Evolutionary conservation across 1,139 yeast genomes (phyloP).

Genomic region (Pichia sp.): DNA sequence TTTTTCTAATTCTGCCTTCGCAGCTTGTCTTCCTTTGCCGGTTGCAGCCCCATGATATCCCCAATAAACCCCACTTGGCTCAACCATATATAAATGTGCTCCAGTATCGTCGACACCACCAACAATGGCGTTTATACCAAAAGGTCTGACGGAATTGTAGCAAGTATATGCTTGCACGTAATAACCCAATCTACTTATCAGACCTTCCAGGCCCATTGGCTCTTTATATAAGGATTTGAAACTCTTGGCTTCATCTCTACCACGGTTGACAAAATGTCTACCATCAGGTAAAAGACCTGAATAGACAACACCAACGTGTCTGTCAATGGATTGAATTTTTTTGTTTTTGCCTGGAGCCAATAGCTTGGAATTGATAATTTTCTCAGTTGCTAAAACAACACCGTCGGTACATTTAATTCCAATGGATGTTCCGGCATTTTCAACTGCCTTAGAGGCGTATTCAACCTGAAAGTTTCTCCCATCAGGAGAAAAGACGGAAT

Average conservation of each 20-base stretch:
- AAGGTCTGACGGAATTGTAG: conserved; percentile 95
- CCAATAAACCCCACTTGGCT: conserved; percentile 96
- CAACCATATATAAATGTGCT: conserved; percentile 91
- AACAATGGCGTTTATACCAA: conserved; percentile 85
- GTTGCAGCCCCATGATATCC: conserved; percentile 97
- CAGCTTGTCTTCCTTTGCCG: conserved; percentile 96
- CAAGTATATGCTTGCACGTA: conserved; percentile 95
- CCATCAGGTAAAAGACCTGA: conserved; percentile 97
- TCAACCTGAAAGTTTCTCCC: conserved; percentile 99
- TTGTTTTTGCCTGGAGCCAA: conserved; percentile 84
- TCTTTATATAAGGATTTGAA: conserved; percentile 74
- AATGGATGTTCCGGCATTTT: conserved; percentile 91
- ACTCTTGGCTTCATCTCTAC: conserved; percentile 82
- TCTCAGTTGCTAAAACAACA: conserved; percentile 92
- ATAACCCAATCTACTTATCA: conserved; percentile 83
- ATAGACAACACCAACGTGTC: conserved; percentile 89
- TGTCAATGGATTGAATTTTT: conserved; percentile 87
- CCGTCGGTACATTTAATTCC: conserved; percentile 93
- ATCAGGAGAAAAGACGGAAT: conserved; percentile 74
- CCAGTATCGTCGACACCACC: conserved; percentile 92
- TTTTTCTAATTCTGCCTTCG: conserved; percentile 92
- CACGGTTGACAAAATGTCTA: conserved; percentile 84
- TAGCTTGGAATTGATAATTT: conserved; percentile 77
- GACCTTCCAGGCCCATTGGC: conserved; percentile 70
- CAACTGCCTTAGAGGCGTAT: conserved; percentile 96